Evolutionary conservation across 257 asterid species (phyloP).

Genomic region (Forsythia suspensa): DNA sequence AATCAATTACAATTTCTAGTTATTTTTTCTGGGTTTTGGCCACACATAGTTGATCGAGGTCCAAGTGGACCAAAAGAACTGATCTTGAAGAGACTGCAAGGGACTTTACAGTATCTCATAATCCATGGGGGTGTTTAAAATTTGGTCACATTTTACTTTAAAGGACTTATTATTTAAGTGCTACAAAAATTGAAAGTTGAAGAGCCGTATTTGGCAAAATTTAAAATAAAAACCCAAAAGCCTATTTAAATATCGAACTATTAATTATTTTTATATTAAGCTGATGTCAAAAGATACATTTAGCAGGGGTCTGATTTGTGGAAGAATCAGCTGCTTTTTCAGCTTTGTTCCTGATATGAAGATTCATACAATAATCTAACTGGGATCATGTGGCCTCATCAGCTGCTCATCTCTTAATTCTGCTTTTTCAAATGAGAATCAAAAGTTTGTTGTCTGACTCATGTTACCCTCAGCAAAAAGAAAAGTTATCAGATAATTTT

Average conservation of each 20-base stretch:
- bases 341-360: background rate
- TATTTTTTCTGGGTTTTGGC: background rate
- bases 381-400: background rate
- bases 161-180: background rate
- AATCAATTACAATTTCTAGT: background rate
- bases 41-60: too few species aligned
- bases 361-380: too few species aligned
- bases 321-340: background rate
- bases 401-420: background rate
- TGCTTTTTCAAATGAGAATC: background rate
- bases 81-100: background rate
- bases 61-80: too few species aligned
- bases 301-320: background rate
- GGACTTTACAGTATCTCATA: background rate
- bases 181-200: background rate
- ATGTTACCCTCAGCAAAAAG: background rate
- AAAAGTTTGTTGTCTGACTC: background rate
- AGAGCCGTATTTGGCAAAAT: background rate
- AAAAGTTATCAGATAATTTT: background rate
- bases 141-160: background rate
- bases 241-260: background rate
- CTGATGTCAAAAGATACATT: slow-evolving; percentile 1
- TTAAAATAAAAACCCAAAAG: too few species aligned
- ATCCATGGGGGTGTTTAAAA: background rate
- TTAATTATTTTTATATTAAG: background rate